Percentiles rank a stretch among this genome's conserved stretches.
phyloP scores from a whole-genome alignment of 345 rosid species.

The Salix viminalis region DNA sequence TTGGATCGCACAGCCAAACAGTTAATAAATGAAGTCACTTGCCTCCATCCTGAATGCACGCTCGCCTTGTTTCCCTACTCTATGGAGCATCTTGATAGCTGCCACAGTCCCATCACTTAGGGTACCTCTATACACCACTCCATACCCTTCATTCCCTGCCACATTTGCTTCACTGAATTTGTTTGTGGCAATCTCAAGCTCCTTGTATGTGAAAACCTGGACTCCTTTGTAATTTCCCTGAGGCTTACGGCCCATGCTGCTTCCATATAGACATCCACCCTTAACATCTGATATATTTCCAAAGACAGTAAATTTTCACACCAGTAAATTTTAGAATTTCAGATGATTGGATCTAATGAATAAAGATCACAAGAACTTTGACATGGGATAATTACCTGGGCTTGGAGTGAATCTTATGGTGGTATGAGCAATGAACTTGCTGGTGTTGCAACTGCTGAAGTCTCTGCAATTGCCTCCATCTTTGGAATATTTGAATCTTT shows the following conservation, averaged over 20 bases:
- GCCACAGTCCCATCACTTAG: constrained; percentile 70
- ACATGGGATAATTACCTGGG: constrained; percentile 51
- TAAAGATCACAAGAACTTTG: not conserved
- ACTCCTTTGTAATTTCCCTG: constrained; percentile 37
- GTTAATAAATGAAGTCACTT: constrained; percentile 41
- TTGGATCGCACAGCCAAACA: too few species aligned
- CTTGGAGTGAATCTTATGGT: constrained; percentile 47
- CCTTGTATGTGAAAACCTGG: constrained; percentile 82
- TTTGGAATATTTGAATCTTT: constrained; percentile 43
- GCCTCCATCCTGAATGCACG: constrained; percentile 87
- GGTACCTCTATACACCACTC: constrained; percentile 67
- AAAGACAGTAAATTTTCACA: not conserved
- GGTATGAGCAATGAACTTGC: constrained; percentile 37
- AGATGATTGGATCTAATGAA: not conserved
- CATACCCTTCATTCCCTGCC: constrained; percentile 55
- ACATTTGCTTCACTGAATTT: constrained; percentile 58
- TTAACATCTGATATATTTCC: constrained; percentile 45
- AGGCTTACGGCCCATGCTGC: constrained; percentile 25
- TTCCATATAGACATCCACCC: constrained; percentile 50
- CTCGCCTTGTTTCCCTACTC: constrained; percentile 67
- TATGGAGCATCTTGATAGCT: constrained; percentile 65
- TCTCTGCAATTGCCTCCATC: constrained; percentile 30
- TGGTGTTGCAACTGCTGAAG: constrained; percentile 21
- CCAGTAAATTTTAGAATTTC: not conserved
- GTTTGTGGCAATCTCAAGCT: constrained; percentile 63